Conservation (phyloP, 2,329 filamentous ascomycete species). For the Polytolypa hystricis region DNA sequence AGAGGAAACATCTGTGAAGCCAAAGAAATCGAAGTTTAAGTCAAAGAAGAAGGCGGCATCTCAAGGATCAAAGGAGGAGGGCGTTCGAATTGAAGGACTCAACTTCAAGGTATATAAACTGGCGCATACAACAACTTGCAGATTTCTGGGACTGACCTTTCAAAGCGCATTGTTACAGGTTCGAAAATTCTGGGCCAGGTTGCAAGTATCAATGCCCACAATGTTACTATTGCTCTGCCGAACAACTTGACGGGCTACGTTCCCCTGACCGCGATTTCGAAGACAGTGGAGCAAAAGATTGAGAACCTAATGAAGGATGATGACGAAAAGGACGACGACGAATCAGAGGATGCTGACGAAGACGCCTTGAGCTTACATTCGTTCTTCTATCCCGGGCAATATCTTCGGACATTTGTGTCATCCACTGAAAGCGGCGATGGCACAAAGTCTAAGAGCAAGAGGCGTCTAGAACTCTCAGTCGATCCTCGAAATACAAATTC, state of each 20-base stretch:
- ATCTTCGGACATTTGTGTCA: slow-evolving; percentile 70
- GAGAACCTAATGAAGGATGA: slow-evolving; percentile 52
- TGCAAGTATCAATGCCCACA: slow-evolving; percentile 64
- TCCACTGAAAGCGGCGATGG: slow-evolving; percentile 53
- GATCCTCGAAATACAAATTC: slow-evolving; percentile 69
- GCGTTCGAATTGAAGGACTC: slow-evolving; percentile 69
- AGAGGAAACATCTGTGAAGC: slow-evolving; percentile 25
- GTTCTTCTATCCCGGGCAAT: slow-evolving; percentile 76
- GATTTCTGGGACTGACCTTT: slow-evolving; percentile 22
- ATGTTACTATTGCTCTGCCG: slow-evolving; percentile 71
- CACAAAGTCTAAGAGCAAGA: slow-evolving; percentile 55
- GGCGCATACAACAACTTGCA: neutral
- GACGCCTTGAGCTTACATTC: slow-evolving; percentile 60
- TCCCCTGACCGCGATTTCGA: slow-evolving; percentile 83
- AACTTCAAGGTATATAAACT: slow-evolving; percentile 64
- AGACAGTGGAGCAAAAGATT: slow-evolving; percentile 63
- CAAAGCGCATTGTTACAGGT: slow-evolving; percentile 68
- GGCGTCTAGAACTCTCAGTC: slow-evolving; percentile 77
- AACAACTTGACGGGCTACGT: slow-evolving; percentile 90
- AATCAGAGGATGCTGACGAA: slow-evolving; percentile 28
- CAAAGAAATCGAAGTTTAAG: slow-evolving; percentile 37
- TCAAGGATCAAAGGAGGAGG: slow-evolving; percentile 38
- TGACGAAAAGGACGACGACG: slow-evolving; percentile 44
- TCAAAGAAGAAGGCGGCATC: slow-evolving; percentile 42
- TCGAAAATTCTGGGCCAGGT: slow-evolving; percentile 83